These are phyloP conservation scores for Candida montana DNA, from an alignment of 805 yeast species.

Conservation along the genomic window DNA sequence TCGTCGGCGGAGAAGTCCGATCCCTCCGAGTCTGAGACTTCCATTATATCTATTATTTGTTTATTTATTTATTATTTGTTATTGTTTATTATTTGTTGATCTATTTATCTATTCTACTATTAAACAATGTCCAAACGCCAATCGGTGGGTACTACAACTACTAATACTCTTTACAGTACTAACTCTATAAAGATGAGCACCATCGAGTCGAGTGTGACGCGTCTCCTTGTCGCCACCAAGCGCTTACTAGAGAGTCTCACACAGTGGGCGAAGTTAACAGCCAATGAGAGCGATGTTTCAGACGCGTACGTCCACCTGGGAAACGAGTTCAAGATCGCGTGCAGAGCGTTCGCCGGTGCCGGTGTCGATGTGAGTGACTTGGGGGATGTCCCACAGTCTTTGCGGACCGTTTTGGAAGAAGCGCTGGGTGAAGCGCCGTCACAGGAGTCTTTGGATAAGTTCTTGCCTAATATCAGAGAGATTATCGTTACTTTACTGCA, in stretches of 20 bases:
- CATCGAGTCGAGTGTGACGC: constrained; percentile 72
- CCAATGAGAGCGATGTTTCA: constrained; percentile 78
- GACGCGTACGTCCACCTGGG: constrained; percentile 90
- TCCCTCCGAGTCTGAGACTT: constrained; percentile 13
- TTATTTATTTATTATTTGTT: not conserved
- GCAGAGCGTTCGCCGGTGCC: constrained; percentile 69
- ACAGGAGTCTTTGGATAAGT: constrained; percentile 72
- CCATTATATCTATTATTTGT: not conserved
- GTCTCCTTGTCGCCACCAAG: constrained; percentile 82
- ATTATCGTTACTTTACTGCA: constrained; percentile 78
- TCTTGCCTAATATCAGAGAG: constrained; percentile 78
- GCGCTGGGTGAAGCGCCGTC: constrained; percentile 84
- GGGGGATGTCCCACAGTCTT: constrained; percentile 83
- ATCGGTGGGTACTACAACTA: constrained; percentile 18
- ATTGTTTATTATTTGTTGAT: not conserved
- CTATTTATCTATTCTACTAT: too few relatives aligned
- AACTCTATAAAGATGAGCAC: constrained; percentile 35
- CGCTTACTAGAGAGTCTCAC: constrained; percentile 80
- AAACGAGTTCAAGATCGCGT: constrained; percentile 84
- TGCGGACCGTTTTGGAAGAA: constrained; percentile 75
- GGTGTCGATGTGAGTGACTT: constrained; percentile 80
- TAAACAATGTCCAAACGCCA: constrained; percentile 21
- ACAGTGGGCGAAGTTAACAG: constrained; percentile 83
- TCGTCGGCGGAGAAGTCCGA: constrained; percentile 2
- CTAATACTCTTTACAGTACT: not conserved